Evolutionary conservation across 1,139 yeast genomes (phyloP), one percentile per base, ranked within the genome.

Genomic region (Lipomyces yarrowii): DNA sequence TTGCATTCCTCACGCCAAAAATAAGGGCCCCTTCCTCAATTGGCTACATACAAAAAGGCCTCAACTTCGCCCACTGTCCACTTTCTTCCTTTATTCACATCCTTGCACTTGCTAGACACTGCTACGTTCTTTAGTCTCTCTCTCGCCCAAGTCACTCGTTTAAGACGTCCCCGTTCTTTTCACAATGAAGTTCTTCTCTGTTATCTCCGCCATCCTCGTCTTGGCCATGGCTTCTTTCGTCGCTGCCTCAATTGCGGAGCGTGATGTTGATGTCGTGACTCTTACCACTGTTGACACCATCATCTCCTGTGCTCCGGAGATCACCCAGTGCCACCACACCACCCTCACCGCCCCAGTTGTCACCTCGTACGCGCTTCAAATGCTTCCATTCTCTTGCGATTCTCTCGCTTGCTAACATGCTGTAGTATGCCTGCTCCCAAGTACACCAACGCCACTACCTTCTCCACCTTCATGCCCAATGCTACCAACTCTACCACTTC

Each of bases 151-250:
- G 68, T 65, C 68, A 56, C 60, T 65, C 68, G 35, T 65, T 65
- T 30, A 51, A 57, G 56, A 59, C 61, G 15, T 35, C 48, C n/a
- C n/a, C 7, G 15, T 13, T 35, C 42, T 2, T 39, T 42, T 59
- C 63, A 71, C 65, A 74, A 77, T 77, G 79, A 74, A 76, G 74
- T 75, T 75, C 76, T 68, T 73, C 70, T 73, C 63, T 48, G 67
- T 60, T 35, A 51, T 74, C 68, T 71, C 73, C 69, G 71, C 73
- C 65, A 64, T 73, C 60, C 70, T 75, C 70, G 73, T 58, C 59
- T n/a, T 64, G 46, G 67, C 73, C 57, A 67, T 70, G 46, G 71
- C 73, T 61, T 69, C 73, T 61, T 56, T 70, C 65, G 74, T 68
- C 66, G 63, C 71, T 53, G 73, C 74, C 52, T 67, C 68, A 56